A percentile compares a stretch with the other conserved stretches of the same genome.
These are phyloP conservation scores for Cyathus striatus DNA, from an alignment of 768 basidiomycete species.

Conservation along the genomic window DNA sequence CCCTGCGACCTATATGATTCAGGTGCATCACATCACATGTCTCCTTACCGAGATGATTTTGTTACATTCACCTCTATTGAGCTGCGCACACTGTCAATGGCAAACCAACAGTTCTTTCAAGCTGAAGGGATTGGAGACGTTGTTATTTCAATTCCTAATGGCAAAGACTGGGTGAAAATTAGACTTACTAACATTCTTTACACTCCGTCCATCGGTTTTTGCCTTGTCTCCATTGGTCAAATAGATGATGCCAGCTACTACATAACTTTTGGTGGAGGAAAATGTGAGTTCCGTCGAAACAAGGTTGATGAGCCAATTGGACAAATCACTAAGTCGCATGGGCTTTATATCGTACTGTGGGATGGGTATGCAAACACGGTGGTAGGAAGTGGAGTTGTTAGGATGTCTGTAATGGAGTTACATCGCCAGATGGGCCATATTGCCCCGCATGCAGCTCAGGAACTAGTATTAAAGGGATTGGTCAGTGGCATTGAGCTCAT, in stretches of 20 bases:
- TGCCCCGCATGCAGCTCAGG: slow-evolving; percentile 9
- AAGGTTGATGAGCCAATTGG: slow-evolving; percentile 11
- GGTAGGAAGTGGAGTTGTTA: slow-evolving; percentile 6
- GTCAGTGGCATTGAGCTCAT: slow-evolving; percentile 16
- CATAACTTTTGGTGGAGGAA: slow-evolving; percentile 18
- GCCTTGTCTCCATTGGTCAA: slow-evolving; percentile 26
- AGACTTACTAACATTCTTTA: slow-evolving; percentile 28
- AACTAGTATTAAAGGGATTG: slow-evolving; percentile 14
- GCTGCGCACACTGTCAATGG: slow-evolving; percentile 17
- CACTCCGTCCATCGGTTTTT: slow-evolving; percentile 30
- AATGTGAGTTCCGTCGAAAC: slow-evolving; percentile 16
- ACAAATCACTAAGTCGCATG: slow-evolving; percentile 5
- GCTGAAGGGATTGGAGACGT: slow-evolving; percentile 23
- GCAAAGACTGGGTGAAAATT: slow-evolving; percentile 14
- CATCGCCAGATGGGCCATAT: slow-evolving; percentile 21
- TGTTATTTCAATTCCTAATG: slow-evolving; percentile 24
- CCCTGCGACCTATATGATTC: slow-evolving; percentile 22
- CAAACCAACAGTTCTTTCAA: slow-evolving; percentile 23
- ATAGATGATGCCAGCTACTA: slow-evolving; percentile 23
- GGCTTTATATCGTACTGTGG: slow-evolving; percentile 15
- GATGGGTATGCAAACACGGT: slow-evolving; percentile 5
- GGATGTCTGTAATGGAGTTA: slow-evolving; percentile 15
- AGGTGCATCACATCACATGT: slow-evolving; percentile 19
- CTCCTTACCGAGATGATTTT: slow-evolving; percentile 20
- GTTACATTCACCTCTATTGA: slow-evolving; percentile 13